Conservation (phyloP, 805 yeast genomes). For the Huiozyma naganishii region DNA sequence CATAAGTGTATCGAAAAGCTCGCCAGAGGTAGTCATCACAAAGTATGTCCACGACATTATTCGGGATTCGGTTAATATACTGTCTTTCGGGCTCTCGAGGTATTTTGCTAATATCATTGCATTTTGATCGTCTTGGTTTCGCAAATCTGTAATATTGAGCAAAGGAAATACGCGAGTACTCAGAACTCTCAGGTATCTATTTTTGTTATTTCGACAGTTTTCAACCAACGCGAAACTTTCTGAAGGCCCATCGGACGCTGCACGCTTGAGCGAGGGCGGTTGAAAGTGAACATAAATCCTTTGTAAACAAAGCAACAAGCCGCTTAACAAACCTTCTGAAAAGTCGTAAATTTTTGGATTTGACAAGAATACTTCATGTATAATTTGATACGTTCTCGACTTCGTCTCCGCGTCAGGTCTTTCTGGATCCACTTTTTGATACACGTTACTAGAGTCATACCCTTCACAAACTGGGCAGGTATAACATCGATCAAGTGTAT, state of each 20-base stretch:
- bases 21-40: constrained; percentile 53
- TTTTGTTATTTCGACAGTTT: constrained; percentile 30
- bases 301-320: constrained; percentile 36
- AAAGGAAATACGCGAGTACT: constrained; percentile 45
- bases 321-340: constrained; percentile 29
- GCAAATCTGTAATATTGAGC: constrained; percentile 31
- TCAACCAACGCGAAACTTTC: constrained; percentile 32
- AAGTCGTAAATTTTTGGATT: constrained; percentile 15
- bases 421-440: constrained; percentile 15
- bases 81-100: constrained; percentile 27
- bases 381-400: constrained; percentile 18
- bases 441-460: constrained; percentile 6
- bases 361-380: constrained; percentile 18
- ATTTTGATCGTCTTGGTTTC: constrained; percentile 31
- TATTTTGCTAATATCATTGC: constrained; percentile 36
- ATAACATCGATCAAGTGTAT: background rate
- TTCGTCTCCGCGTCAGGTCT: constrained; percentile 21
- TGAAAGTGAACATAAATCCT: constrained; percentile 43
- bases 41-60: constrained; percentile 55
- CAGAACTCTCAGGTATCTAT: constrained; percentile 46
- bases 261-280: constrained; percentile 32
- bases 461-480: constrained; percentile 16
- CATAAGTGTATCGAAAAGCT: constrained; percentile 53
- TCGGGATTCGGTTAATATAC: constrained; percentile 47
- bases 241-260: background rate